Evolutionary conservation across 495 filamentous ascomycete species (phyloP), one percentile per base, ranked within the genome.

Genomic region (Amniculicola lignicola): DNA sequence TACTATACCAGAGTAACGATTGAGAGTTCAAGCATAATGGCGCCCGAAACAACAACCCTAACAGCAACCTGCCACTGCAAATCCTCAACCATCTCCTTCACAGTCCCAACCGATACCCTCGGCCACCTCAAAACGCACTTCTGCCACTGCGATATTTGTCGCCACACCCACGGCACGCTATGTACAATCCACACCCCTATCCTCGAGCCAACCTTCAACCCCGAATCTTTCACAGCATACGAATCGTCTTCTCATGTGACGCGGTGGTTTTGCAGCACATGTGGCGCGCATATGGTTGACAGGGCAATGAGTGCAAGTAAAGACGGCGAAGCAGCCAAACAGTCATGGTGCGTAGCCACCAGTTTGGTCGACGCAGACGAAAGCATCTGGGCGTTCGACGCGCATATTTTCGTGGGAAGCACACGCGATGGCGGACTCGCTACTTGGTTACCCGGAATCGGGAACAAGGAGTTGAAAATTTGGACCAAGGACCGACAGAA

Each of bases 61-160:
- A 22, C 15, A 15, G 60, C 60, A 19, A 24, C 40, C 42, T 89
- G 85, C 66, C 75, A 81, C 42, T 89, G 85, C 62, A 71, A 75
- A 35, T 53, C 63, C 22, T 69, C 77, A n/a, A 68, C 59, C 12
- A 72, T 80, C 60, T 63, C 69, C 3, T 69, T 83, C 33, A 43
- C 65, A 7, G 57, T 79, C 50, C 64, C 66, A 18, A 41, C 51
- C n/a, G 39, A 58, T 42, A 67, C 67, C 43, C 64, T 65, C 19
- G n/a, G n/a, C n/a, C 62, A 64, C 9, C 54, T 67, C 3, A 66
- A 73, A 16, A 67, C 73, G 2, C 47, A 61, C 29, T 61, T 89
- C 54, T 90, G 85, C 68, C 85, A 88, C 60, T 89, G 86, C 72
- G 61, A 62, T 48, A 73, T 67, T 25, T 89, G 84, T 69, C 81